Percentiles rank a stretch among this genome's conserved stretches.
phyloP scores from a whole-genome alignment of 768 basidiomycete genomes.

The Tylopilus cervinicoccineus region DNA sequence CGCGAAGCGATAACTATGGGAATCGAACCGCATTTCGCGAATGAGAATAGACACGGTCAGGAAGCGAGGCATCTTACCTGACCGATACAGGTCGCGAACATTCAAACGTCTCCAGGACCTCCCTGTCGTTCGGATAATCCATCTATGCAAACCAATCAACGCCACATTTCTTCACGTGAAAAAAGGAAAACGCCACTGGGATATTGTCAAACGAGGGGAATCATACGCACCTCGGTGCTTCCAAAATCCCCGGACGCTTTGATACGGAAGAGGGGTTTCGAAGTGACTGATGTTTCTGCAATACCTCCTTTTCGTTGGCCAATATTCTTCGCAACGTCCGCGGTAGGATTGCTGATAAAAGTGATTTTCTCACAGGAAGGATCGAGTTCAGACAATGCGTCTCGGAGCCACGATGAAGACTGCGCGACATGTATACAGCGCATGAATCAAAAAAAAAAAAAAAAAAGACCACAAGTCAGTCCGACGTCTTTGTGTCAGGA shows the following conservation, averaged over 20 bases:
- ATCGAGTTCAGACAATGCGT: slow-evolving; percentile 89
- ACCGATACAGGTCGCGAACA: slow-evolving; percentile 65
- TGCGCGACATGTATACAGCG: slow-evolving; percentile 4
- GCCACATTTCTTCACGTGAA: neutral
- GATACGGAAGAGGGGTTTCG: slow-evolving; percentile 70
- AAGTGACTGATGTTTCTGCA: neutral
- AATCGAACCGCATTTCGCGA: neutral
- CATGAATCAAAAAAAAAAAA: neutral
- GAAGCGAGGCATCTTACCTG: slow-evolving; percentile 46
- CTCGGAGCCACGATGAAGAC: slow-evolving; percentile 88
- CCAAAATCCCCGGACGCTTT: slow-evolving; percentile 81
- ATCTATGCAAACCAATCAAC: slow-evolving; percentile 49
- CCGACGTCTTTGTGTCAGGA: neutral
- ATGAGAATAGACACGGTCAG: neutral
- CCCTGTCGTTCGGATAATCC: slow-evolving; percentile 92
- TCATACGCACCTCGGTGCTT: slow-evolving; percentile 64
- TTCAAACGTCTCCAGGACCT: slow-evolving; percentile 88
- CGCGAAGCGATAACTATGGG: slow-evolving; percentile 71
- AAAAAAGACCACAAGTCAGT: neutral
- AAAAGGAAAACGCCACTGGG: neutral
- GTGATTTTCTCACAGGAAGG: slow-evolving; percentile 83
- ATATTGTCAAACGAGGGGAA: neutral
- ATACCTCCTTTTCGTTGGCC: slow-evolving; percentile 12
- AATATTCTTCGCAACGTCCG: slow-evolving; percentile 16
- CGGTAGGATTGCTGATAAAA: slow-evolving; percentile 71